These are phyloP conservation scores for Eugenia klotzschiana DNA, from an alignment of 441 rosid species.

Conservation along the genomic window DNA sequence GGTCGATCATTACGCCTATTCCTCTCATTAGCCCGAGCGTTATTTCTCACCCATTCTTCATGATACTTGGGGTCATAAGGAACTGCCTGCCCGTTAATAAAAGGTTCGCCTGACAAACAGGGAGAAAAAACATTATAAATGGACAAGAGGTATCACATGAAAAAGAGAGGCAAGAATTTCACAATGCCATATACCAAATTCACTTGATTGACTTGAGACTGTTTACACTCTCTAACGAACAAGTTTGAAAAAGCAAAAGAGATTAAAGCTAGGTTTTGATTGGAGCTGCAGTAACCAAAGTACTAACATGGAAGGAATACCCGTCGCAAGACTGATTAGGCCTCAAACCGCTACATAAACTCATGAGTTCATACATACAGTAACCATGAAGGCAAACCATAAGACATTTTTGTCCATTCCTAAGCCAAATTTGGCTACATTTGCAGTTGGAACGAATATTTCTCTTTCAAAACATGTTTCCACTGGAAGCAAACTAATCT, in stretches of 20 bases:
- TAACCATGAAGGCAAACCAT: background rate
- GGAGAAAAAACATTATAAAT: background rate
- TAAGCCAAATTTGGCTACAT: background rate
- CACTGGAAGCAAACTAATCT: background rate
- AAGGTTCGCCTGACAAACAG: constrained; percentile 63
- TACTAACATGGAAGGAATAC: background rate
- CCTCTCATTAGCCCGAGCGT: constrained; percentile 67
- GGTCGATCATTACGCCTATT: constrained; percentile 77
- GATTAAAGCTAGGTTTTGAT: background rate
- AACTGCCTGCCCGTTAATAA: constrained; percentile 82
- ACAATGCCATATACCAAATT: background rate
- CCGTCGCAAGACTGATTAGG: background rate
- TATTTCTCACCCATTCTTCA: constrained; percentile 92
- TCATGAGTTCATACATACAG: background rate
- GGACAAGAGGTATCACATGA: background rate
- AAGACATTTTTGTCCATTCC: background rate
- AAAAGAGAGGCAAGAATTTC: background rate
- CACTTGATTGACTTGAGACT: background rate
- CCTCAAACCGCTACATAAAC: background rate
- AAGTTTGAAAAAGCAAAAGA: background rate
- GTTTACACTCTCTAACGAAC: background rate
- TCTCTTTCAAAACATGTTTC: background rate
- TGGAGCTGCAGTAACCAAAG: background rate
- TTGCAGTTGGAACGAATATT: background rate
- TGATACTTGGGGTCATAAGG: constrained; percentile 91